Conservation (phyloP, 768 basidiomycete genomes). For the Epithele typhae region DNA sequence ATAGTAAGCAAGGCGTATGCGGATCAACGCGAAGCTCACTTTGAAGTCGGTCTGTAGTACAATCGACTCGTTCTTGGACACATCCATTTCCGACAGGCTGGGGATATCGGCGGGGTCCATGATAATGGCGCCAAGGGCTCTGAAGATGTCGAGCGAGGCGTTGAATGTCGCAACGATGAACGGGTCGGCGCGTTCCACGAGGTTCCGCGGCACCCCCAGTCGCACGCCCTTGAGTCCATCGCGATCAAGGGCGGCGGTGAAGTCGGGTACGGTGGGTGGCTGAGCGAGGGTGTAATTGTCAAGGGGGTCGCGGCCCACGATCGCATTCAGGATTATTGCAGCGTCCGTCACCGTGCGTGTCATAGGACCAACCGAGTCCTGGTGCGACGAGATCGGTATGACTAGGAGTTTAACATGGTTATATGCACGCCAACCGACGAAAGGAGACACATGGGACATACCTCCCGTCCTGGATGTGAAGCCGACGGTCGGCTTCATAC, state of each 20-base stretch:
- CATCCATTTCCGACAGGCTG: slow-evolving; percentile 42
- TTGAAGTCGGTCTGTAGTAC: slow-evolving; percentile 59
- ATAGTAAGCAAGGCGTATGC: too few species aligned
- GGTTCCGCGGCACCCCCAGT: slow-evolving; percentile 39
- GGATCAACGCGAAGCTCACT: slow-evolving; percentile 34
- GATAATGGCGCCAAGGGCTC: slow-evolving; percentile 41
- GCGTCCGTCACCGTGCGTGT: slow-evolving; percentile 31
- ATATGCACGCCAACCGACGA: background rate
- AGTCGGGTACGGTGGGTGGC: slow-evolving; percentile 50
- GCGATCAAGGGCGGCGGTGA: slow-evolving; percentile 44
- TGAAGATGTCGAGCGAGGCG: slow-evolving; percentile 32
- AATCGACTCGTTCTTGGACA: slow-evolving; percentile 46
- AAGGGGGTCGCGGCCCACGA: slow-evolving; percentile 39
- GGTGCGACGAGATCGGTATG: slow-evolving; percentile 38
- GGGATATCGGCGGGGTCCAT: slow-evolving; percentile 65
- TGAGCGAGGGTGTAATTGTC: slow-evolving; percentile 39
- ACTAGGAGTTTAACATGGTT: slow-evolving; percentile 25
- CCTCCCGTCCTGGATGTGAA: slow-evolving; percentile 32
- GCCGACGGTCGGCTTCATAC: slow-evolving; percentile 35
- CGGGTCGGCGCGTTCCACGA: slow-evolving; percentile 46
- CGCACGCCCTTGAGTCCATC: slow-evolving; percentile 43
- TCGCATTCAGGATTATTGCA: slow-evolving; percentile 32
- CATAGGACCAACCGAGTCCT: slow-evolving; percentile 36
- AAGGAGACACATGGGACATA: slow-evolving; percentile 4
- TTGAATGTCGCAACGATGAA: slow-evolving; percentile 38